Conservation (phyloP, 139 green algal species). For the Spirogloea muscicola region DNA sequence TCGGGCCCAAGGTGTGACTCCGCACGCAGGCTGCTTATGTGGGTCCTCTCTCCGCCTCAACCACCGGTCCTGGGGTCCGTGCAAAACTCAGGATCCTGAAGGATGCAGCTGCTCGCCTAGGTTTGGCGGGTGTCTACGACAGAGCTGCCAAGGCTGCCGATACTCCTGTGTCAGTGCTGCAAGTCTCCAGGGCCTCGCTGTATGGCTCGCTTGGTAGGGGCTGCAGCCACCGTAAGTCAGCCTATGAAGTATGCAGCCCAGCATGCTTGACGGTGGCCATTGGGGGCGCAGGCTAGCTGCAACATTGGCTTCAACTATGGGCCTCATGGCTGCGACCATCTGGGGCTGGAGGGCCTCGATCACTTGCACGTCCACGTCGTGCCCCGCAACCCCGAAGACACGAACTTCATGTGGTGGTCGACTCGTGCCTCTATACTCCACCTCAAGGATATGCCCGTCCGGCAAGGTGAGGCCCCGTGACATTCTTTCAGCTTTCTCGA, state of each 20-base stretch:
- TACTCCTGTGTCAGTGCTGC: no score
- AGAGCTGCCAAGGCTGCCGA: no score
- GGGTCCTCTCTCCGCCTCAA: no score
- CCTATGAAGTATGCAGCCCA: no score
- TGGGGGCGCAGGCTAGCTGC: constrained; percentile 16
- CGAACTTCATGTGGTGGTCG: constrained; percentile 40
- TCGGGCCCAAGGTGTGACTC: constrained; percentile 5
- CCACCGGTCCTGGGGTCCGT: no score
- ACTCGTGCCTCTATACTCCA: constrained; percentile 6
- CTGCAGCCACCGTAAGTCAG: neutral
- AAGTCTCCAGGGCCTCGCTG: no score
- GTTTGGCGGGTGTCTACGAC: no score
- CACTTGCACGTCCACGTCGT: constrained; percentile 31
- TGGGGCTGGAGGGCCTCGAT: neutral
- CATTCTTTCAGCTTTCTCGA: no score
- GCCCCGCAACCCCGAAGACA: constrained; percentile 4
- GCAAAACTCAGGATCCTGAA: no score
- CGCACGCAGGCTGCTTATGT: no score
- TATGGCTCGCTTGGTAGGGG: neutral
- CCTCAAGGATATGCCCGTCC: neutral
- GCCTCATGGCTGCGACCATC: neutral
- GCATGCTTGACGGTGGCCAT: no score
- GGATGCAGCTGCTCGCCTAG: no score
- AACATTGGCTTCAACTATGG: constrained; percentile 37
- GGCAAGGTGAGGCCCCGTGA: neutral